These are phyloP conservation scores for Serendipita sp. DNA, from an alignment of 768 basidiomycete genomes.

Conservation along the genomic window DNA sequence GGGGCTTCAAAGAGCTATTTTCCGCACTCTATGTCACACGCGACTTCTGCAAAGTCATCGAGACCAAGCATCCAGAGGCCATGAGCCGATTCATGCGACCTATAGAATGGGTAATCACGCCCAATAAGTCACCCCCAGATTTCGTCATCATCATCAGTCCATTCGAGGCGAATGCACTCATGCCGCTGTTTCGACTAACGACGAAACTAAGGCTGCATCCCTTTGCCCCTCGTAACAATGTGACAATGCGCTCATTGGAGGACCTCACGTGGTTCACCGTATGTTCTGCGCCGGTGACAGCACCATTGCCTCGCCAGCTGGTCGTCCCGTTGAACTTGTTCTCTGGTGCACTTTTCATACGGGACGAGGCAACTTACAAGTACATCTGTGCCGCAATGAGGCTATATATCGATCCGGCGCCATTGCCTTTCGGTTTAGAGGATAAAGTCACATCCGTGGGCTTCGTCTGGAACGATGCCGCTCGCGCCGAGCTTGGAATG, in stretches of 20 bases:
- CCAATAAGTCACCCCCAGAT: constrained; percentile 10
- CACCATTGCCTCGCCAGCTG: constrained; percentile 8
- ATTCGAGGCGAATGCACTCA: constrained; percentile 23
- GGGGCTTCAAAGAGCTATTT: constrained; percentile 7
- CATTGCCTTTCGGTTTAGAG: background rate
- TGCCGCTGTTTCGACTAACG: constrained; percentile 23
- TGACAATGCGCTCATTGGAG: constrained; percentile 24
- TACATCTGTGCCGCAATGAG: constrained; percentile 23
- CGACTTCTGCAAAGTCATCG: constrained; percentile 22
- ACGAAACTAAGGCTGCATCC: constrained; percentile 24
- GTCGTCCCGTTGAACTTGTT: constrained; percentile 23
- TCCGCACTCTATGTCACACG: constrained; percentile 21
- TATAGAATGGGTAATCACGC: constrained; percentile 28
- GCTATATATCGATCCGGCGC: constrained; percentile 12
- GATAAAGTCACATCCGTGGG: background rate
- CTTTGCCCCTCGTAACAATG: constrained; percentile 25
- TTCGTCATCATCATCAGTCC: constrained; percentile 25
- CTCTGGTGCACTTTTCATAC: constrained; percentile 29
- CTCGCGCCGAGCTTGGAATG: background rate
- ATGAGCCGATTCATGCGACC: constrained; percentile 22
- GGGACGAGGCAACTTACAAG: constrained; percentile 19
- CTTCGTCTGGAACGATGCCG: background rate
- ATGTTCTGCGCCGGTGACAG: constrained; percentile 11
- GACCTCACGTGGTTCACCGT: constrained; percentile 19
- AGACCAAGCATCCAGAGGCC: constrained; percentile 10